phyloP scores from a whole-genome alignment of 257 asterid species.

The Nicotiana paniculata region DNA sequence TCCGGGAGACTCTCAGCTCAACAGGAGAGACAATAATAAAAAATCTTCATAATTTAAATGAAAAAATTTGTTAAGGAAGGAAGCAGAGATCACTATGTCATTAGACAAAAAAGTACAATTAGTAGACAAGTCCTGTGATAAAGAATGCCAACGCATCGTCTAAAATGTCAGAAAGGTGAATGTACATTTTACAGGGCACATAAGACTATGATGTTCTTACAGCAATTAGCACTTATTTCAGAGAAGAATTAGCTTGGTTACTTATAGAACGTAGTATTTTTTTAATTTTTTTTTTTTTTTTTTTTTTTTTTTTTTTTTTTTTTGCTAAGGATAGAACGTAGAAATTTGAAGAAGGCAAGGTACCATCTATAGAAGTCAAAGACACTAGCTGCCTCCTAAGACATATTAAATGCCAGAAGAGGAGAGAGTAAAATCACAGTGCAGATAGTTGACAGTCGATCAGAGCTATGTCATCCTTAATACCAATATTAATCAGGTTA shows the following conservation, averaged over 20 bases:
- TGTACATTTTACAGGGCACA: not conserved
- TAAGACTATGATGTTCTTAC: not conserved
- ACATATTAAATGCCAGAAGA: not conserved
- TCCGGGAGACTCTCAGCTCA: too few relatives aligned
- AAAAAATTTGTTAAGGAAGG: not conserved
- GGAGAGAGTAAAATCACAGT: not conserved
- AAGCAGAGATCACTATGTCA: not conserved
- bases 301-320: too few relatives aligned
- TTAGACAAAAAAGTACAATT: not conserved
- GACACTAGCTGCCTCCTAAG: not conserved
- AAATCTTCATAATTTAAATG: not conserved
- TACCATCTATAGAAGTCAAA: not conserved
- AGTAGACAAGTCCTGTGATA: not conserved
- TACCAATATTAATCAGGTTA: not conserved
- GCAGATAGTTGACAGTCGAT: not conserved
- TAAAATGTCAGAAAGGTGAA: not conserved
- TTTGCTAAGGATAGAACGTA: too few relatives aligned
- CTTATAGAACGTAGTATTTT: not conserved
- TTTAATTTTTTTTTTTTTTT: too few relatives aligned
- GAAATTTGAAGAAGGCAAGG: not conserved
- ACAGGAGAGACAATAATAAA: too few relatives aligned
- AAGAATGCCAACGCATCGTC: not conserved
- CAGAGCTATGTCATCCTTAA: not conserved
- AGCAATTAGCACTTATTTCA: not conserved
- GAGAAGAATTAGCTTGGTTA: not conserved